These are phyloP conservation scores for Penicillium sp. DNA, from an alignment of 2,329 filamentous ascomycete genomes.

Conservation along the genomic window DNA sequence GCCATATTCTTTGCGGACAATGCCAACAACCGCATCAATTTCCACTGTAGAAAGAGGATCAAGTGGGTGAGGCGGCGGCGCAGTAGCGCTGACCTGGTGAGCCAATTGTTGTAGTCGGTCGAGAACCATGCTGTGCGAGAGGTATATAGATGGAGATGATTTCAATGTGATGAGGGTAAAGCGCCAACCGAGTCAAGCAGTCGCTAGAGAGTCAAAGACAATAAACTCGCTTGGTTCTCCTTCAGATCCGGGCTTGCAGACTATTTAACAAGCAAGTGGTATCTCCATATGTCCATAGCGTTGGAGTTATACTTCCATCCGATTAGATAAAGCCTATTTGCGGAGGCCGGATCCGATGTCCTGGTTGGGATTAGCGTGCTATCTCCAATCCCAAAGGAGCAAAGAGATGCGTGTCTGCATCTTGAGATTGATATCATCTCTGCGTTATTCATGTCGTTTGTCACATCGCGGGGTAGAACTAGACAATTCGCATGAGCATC, in stretches of 20 bases:
- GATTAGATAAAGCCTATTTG: constrained; percentile 21
- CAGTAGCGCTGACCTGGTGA: constrained; percentile 59
- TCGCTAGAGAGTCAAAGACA: not conserved
- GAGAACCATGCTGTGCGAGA: constrained; percentile 52
- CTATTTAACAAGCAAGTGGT: constrained; percentile 14
- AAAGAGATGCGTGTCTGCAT: constrained; percentile 23
- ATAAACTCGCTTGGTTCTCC: not conserved
- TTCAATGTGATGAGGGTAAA: not conserved
- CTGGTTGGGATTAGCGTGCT: constrained; percentile 51
- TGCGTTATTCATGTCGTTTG: constrained; percentile 2
- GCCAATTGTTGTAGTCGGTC: constrained; percentile 65
- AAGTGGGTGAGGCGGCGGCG: constrained; percentile 65
- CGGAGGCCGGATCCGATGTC: constrained; percentile 59
- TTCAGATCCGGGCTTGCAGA: not conserved
- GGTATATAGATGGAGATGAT: not conserved
- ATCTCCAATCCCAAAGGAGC: constrained; percentile 14
- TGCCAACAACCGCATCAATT: constrained; percentile 68
- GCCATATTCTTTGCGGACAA: constrained; percentile 68
- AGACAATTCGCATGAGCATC: not conserved
- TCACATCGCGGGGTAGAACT: constrained; percentile 1
- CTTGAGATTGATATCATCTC: constrained; percentile 1
- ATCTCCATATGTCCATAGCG: not conserved
- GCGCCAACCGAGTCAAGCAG: not conserved
- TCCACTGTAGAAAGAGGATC: constrained; percentile 73
- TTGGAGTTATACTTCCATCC: constrained; percentile 1